Percentiles rank a stretch among this genome's conserved stretches.
phyloP scores from a whole-genome alignment of 164 flowering plant genomes.

The Cinnamomum micranthum region DNA sequence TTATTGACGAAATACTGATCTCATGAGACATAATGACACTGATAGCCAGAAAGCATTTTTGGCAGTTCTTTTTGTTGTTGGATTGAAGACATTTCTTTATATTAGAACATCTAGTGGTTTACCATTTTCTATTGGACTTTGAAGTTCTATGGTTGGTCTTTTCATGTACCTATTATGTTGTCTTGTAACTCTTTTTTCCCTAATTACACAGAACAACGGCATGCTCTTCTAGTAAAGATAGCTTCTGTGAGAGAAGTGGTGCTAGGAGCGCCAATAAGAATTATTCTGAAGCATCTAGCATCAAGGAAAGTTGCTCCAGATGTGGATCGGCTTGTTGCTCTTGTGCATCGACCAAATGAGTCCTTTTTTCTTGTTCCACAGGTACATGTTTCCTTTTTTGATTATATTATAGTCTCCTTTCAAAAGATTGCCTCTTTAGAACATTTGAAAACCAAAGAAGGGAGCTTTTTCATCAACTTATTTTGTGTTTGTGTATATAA shows the following conservation, averaged over 20 bases:
- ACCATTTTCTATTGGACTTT: not conserved
- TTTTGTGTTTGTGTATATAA: not conserved
- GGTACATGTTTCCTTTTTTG: slow-evolving; percentile 31
- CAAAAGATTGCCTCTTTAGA: not conserved
- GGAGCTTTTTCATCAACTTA: not conserved
- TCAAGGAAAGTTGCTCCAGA: slow-evolving; percentile 62
- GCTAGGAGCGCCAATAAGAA: slow-evolving; percentile 84
- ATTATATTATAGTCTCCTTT: not conserved
- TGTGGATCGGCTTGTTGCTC: slow-evolving; percentile 59
- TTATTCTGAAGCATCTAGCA: slow-evolving; percentile 61
- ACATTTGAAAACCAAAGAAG: no score
- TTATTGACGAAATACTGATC: not conserved
- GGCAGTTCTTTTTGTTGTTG: not conserved
- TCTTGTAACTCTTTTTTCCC: slow-evolving; percentile 2
- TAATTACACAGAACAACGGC: slow-evolving; percentile 43
- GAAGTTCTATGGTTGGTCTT: not conserved
- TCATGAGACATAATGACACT: not conserved
- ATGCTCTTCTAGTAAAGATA: slow-evolving; percentile 66
- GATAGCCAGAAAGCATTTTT: not conserved
- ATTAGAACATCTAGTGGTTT: not conserved
- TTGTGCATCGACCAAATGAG: slow-evolving; percentile 91
- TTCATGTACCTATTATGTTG: not conserved
- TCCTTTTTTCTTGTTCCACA: slow-evolving; percentile 84
- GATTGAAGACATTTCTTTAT: not conserved
- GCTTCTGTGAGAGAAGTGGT: slow-evolving; percentile 97